Evolutionary conservation across 352 stramenopile genomes (phyloP).

Genomic region (Phytophthora megakarya): DNA sequence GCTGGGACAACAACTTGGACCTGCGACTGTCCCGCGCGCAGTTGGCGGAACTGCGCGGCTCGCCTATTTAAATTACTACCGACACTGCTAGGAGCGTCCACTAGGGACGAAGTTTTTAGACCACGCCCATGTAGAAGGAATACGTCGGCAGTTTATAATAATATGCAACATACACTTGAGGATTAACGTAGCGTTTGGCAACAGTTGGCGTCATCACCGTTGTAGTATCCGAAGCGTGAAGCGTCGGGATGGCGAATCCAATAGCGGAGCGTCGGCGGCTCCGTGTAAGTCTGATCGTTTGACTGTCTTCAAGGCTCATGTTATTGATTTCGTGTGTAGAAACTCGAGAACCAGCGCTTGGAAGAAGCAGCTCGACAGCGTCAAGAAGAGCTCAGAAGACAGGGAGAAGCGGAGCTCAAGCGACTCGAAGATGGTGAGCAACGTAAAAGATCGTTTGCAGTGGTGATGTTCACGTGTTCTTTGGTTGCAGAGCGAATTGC

Average conservation of each 20-base stretch:
- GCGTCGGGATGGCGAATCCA: slow-evolving; percentile 29
- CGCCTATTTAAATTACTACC: slow-evolving; percentile 33
- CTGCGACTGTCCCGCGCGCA: slow-evolving; percentile 77
- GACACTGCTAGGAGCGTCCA: slow-evolving; percentile 38
- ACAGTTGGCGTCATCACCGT: no score
- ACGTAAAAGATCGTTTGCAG: background rate
- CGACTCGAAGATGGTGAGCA: slow-evolving; percentile 50
- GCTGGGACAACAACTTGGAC: slow-evolving; percentile 72
- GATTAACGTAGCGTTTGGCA: background rate
- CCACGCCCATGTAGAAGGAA: slow-evolving; percentile 28
- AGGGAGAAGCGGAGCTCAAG: slow-evolving; percentile 53
- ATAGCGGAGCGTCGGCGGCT: slow-evolving; percentile 48
- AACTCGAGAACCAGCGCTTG: slow-evolving; percentile 74
- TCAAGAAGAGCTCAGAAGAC: slow-evolving; percentile 46
- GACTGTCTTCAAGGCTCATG: background rate
- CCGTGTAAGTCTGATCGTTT: slow-evolving; percentile 25
- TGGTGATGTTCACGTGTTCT: no score
- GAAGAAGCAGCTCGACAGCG: slow-evolving; percentile 55
- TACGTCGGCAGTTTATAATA: slow-evolving; percentile 33
- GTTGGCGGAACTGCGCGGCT: slow-evolving; percentile 71
- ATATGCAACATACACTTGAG: slow-evolving; percentile 7
- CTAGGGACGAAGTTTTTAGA: slow-evolving; percentile 41
- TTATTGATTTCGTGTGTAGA: slow-evolving; percentile 35
- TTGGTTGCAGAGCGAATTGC: slow-evolving; percentile 56
- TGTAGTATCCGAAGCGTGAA: no score